These are phyloP conservation scores for Macrophomina tecta DNA, from an alignment of 2,329 filamentous ascomycete genomes.

Conservation along the genomic window DNA sequence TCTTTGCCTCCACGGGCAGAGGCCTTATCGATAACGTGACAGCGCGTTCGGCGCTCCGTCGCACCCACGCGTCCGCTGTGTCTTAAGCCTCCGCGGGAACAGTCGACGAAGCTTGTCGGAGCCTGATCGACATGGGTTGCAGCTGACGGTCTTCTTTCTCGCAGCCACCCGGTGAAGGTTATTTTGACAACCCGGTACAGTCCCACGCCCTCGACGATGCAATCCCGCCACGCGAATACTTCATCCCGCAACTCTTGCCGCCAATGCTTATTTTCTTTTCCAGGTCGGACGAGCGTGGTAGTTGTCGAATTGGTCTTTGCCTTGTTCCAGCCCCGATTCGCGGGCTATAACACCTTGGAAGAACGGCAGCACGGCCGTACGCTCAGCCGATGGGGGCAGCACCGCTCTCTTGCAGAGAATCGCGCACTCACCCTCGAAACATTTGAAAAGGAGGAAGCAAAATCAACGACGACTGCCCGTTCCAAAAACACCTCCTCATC, in stretches of 20 bases:
- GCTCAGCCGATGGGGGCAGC: no score
- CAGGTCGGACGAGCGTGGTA: background rate
- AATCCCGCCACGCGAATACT: constrained; percentile 6
- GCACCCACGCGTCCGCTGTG: background rate
- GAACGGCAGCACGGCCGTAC: no score
- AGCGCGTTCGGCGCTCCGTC: background rate
- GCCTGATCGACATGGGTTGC: constrained; percentile 21
- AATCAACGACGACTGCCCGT: no score
- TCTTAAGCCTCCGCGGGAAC: background rate
- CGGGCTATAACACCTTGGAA: no score
- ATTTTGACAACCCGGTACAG: constrained; percentile 3
- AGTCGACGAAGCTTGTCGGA: background rate
- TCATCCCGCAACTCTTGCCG: background rate
- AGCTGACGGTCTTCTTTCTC: constrained; percentile 3
- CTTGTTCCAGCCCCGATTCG: no score
- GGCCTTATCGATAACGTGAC: constrained; percentile 11
- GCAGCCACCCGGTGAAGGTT: constrained; percentile 4
- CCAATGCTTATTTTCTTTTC: background rate
- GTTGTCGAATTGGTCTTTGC: no score
- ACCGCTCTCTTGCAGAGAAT: no score
- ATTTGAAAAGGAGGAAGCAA: no score
- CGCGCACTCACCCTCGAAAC: no score
- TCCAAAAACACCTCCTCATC: no score
- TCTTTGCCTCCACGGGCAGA: no score
- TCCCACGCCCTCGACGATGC: background rate